Conservation (phyloP, 2,329 filamentous ascomycete genomes). For the Hypoxylon sp. region DNA sequence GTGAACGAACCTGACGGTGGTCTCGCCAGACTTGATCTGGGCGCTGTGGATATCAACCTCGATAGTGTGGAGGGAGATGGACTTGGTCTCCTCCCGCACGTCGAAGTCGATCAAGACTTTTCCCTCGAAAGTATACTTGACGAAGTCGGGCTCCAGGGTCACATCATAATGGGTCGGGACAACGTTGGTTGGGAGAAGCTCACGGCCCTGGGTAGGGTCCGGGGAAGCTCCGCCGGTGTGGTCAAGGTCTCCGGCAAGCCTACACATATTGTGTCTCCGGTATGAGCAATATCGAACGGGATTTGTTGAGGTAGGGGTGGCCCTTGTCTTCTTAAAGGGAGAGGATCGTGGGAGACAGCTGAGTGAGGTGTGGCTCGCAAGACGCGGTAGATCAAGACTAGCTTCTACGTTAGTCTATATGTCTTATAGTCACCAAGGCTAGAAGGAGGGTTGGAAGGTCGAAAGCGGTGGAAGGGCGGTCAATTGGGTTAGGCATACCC, state of each 20-base stretch:
- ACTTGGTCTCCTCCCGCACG: constrained; percentile 82
- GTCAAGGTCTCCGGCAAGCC: constrained; percentile 63
- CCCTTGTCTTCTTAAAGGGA: constrained; percentile 30
- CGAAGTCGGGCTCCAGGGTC: constrained; percentile 88
- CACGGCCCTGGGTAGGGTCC: constrained; percentile 65
- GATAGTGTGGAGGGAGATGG: constrained; percentile 85
- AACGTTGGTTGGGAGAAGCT: constrained; percentile 91
- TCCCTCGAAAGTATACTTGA: constrained; percentile 86
- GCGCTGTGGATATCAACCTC: constrained; percentile 84
- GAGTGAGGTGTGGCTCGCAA: constrained; percentile 31
- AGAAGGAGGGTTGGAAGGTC: neutral
- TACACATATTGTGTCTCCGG: constrained; percentile 76
- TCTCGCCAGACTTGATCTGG: constrained; percentile 69
- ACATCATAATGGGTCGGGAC: constrained; percentile 92
- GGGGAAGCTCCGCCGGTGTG: constrained; percentile 64
- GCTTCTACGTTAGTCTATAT: constrained; percentile 29
- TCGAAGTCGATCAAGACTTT: constrained; percentile 87
- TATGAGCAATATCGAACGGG: constrained; percentile 70
- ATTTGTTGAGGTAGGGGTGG: constrained; percentile 25
- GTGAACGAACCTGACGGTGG: constrained; percentile 54
- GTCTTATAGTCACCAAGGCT: constrained; percentile 25
- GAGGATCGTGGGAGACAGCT: constrained; percentile 25
- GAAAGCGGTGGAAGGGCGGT: constrained; percentile 11
- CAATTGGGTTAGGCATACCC: constrained; percentile 33
- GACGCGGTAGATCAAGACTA: constrained; percentile 17